Percentiles rank a stretch among this genome's conserved stretches.
Conservation (phyloP, 2,329 filamentous ascomycete species). For the Pseudopithomyces maydicus region DNA sequence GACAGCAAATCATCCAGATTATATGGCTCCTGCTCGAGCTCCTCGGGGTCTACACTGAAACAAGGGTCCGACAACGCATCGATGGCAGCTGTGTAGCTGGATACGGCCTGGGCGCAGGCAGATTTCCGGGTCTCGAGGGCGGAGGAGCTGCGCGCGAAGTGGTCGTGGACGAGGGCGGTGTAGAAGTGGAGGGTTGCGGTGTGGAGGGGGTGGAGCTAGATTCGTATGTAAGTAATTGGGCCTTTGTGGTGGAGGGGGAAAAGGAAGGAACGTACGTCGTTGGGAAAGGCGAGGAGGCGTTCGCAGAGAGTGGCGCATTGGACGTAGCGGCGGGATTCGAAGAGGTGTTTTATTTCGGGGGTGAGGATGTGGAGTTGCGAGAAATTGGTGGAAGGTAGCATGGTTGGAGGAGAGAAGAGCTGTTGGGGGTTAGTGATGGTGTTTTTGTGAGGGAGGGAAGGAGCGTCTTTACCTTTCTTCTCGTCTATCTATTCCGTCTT, state of each 20-base stretch:
- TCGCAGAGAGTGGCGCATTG: constrained; percentile 40
- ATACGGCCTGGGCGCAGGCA: too few species aligned
- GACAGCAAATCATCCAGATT: too few species aligned
- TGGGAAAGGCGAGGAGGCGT: constrained; percentile 26
- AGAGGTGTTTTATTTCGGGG: constrained; percentile 36
- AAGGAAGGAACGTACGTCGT: constrained; percentile 22
- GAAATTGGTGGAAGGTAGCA: constrained; percentile 22
- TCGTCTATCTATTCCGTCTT: too few species aligned
- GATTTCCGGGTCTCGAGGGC: constrained; percentile 34
- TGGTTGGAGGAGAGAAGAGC: constrained; percentile 12
- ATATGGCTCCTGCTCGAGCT: too few species aligned
- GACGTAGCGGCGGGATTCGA: constrained; percentile 41
- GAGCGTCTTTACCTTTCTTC: too few species aligned
- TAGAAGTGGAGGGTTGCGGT: constrained; percentile 45
- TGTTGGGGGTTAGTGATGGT: too few species aligned
- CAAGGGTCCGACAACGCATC: too few species aligned
- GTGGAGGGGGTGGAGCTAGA: constrained; percentile 42
- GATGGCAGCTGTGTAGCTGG: too few species aligned
- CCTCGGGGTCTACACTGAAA: too few species aligned
- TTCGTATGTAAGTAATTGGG: constrained; percentile 4
- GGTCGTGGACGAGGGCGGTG: constrained; percentile 44
- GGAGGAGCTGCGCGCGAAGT: constrained; percentile 41
- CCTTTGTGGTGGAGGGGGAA: background rate
- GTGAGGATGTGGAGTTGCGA: constrained; percentile 29
- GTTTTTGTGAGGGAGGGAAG: too few species aligned